Evolutionary conservation across 108 stramenopile species (phyloP).

Genomic region (Mediolabrus comicus): DNA sequence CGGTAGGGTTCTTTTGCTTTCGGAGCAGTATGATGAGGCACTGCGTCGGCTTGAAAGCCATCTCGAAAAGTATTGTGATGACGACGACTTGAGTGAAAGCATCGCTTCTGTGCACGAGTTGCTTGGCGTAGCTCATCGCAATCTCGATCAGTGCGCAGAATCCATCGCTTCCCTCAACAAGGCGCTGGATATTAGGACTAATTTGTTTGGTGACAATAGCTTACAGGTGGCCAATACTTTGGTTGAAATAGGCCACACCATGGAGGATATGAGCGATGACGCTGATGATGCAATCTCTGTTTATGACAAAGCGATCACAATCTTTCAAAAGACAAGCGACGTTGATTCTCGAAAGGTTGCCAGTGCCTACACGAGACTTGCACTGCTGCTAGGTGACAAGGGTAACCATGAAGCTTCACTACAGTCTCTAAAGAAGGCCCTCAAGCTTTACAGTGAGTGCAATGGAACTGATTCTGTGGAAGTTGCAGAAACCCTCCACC

Average conservation of each 20-base stretch:
- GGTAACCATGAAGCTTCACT: slow-evolving; percentile 55
- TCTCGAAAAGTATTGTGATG: slow-evolving; percentile 19
- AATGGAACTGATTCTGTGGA: slow-evolving; percentile 57
- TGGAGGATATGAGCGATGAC: slow-evolving; percentile 32
- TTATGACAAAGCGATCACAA: slow-evolving; percentile 37
- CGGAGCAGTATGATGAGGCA: slow-evolving; percentile 29
- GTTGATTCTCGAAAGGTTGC: slow-evolving; percentile 17
- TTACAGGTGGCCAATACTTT: slow-evolving; percentile 39
- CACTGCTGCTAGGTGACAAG: slow-evolving; percentile 29
- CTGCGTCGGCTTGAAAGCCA: slow-evolving; percentile 9
- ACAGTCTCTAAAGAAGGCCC: slow-evolving; percentile 58
- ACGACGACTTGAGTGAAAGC: slow-evolving; percentile 14
- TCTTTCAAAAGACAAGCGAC: slow-evolving; percentile 16
- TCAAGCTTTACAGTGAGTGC: slow-evolving; percentile 54
- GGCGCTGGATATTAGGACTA: slow-evolving; percentile 36
- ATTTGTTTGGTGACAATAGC: slow-evolving; percentile 20
- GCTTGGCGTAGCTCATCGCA: slow-evolving; percentile 38
- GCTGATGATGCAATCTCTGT: slow-evolving; percentile 46
- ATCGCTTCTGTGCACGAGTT: slow-evolving; percentile 29
- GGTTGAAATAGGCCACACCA: slow-evolving; percentile 32
- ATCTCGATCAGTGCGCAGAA: slow-evolving; percentile 34
- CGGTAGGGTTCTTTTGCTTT: slow-evolving; percentile 9
- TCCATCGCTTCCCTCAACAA: slow-evolving; percentile 30
- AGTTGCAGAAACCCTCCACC: slow-evolving; percentile 62
- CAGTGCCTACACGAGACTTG: slow-evolving; percentile 19